These are phyloP conservation scores for Kluyveromyces sp. DNA, from an alignment of 1,139 yeast species.

Conservation along the genomic window DNA sequence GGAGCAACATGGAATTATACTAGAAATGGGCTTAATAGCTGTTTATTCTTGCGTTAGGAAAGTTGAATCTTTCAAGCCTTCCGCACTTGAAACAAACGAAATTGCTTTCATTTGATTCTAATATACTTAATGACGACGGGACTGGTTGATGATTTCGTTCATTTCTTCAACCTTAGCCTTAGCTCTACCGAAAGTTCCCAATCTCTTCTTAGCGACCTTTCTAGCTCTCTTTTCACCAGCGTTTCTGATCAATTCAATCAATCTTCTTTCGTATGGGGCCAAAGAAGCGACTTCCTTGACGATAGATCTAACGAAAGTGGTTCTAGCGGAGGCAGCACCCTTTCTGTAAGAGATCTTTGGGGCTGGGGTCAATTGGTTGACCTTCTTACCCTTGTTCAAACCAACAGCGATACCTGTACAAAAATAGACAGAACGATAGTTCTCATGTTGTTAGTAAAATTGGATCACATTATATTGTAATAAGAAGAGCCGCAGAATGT, in stretches of 20 bases:
- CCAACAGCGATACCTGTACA: slow-evolving; percentile 90
- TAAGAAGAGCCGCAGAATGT: neutral
- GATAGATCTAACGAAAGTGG: slow-evolving; percentile 88
- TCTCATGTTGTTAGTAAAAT: slow-evolving; percentile 26
- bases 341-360: slow-evolving; percentile 95
- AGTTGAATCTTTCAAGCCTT: neutral
- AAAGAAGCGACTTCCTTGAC: slow-evolving; percentile 98
- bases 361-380: slow-evolving; percentile 85
- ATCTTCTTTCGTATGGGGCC: slow-evolving; percentile 99
- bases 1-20: neutral
- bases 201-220: slow-evolving; percentile 99
- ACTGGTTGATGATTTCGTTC: slow-evolving; percentile 93
- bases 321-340: slow-evolving; percentile 95
- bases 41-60: neutral
- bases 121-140: slow-evolving; percentile 64
- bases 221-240: slow-evolving; percentile 99
- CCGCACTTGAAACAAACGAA: neutral
- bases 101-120: neutral
- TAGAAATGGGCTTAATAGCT: neutral
- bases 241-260: slow-evolving; percentile 98
- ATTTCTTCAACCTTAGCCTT: slow-evolving; percentile 99
- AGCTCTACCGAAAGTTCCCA: slow-evolving; percentile 99
- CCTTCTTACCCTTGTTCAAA: slow-evolving; percentile 98
- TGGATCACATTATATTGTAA: slow-evolving; percentile 7
- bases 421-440: slow-evolving; percentile 3